Evolutionary conservation across 1,284 basidiomycete species (phyloP).

Genomic region (Cryptococcus sp.): DNA sequence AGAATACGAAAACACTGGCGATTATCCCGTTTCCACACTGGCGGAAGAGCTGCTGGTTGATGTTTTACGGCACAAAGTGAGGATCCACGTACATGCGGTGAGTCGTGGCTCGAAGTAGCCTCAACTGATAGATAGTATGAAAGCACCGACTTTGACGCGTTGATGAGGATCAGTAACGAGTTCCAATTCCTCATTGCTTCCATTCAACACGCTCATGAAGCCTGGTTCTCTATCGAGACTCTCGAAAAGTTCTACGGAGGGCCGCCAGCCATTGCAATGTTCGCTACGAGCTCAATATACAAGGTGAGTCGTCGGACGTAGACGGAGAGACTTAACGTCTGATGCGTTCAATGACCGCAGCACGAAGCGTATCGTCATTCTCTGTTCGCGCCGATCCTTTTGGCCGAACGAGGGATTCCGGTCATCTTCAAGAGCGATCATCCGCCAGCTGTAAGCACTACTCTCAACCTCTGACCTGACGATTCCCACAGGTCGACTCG

Average conservation of each 20-base stretch:
- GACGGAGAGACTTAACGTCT: too few relatives aligned
- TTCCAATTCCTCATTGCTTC: conserved; percentile 54
- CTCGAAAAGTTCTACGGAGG: conserved; percentile 68
- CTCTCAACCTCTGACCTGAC: too few relatives aligned
- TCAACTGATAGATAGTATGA: conserved; percentile 59
- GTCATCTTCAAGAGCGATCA: conserved; percentile 70
- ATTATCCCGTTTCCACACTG: conserved; percentile 38
- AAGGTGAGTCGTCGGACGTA: conserved; percentile 52
- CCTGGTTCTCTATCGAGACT: conserved; percentile 75
- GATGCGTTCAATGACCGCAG: conserved; percentile 5
- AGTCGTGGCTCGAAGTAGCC: background rate
- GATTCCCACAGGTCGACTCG: conserved; percentile 45
- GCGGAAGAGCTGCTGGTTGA: conserved; percentile 81
- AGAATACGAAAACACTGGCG: background rate
- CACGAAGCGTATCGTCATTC: conserved; percentile 78
- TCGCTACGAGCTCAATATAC: conserved; percentile 61
- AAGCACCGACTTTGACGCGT: conserved; percentile 67
- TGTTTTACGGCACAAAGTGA: conserved; percentile 62
- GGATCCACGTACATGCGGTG: conserved; percentile 64
- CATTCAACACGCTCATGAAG: conserved; percentile 63
- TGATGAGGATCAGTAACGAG: conserved; percentile 65
- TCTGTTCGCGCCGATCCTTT: conserved; percentile 74
- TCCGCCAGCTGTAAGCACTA: background rate
- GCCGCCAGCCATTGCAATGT: conserved; percentile 68
- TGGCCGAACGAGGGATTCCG: conserved; percentile 67